Evolutionary conservation across 768 basidiomycete species (phyloP), one percentile per base, ranked within the genome.

Genomic region (Mycena venus): DNA sequence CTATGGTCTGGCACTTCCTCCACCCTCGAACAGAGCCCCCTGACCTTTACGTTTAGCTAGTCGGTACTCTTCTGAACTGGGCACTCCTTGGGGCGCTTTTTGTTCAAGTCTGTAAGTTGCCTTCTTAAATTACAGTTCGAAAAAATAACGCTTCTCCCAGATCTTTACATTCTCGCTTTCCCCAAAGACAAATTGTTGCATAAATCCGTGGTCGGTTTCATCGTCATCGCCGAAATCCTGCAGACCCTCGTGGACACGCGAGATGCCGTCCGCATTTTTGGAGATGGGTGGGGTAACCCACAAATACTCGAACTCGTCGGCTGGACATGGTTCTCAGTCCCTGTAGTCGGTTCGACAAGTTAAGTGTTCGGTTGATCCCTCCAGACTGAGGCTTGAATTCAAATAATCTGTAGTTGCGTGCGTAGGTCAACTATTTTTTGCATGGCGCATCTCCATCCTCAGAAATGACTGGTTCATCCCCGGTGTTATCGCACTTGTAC

Each of bases 381-480:
- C 11, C 36, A 38, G 36, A 38, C 36, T n/a, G n/a, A n/a, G n/a
- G n/a, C n/a, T 38, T 38, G 36, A 38, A 49, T 21, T 49, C 9
- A 49, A 27, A 53, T 29, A 29, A 15, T 27, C 27, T n/a, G 8
- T 40, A 70, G 69, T 72, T n/a, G 70, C 53, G 19, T 64, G 61
- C 19, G 23, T 65, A 1, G 70, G 62, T n/a, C 70, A 72, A 38
- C 4, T 72, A 29, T 72, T 72, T 36, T 71, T 71, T 27, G 70
- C 61, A n/a, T 71, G 70, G 70, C 36, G 70, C 3, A 71, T 71
- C 11, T 47, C 15, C n/a, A 40, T 72, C 38, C 40, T 72, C 27
- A 40, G 62, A 10, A 47, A 58, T n/a, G 29, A 11, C 15, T 29
- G 14, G 31, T 53, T 47, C n/a, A 40, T 71, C 2, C 70, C 70